phyloP scores from a whole-genome alignment of 2,329 filamentous ascomycete genomes.

The Pseudogymnoascus sp. region DNA sequence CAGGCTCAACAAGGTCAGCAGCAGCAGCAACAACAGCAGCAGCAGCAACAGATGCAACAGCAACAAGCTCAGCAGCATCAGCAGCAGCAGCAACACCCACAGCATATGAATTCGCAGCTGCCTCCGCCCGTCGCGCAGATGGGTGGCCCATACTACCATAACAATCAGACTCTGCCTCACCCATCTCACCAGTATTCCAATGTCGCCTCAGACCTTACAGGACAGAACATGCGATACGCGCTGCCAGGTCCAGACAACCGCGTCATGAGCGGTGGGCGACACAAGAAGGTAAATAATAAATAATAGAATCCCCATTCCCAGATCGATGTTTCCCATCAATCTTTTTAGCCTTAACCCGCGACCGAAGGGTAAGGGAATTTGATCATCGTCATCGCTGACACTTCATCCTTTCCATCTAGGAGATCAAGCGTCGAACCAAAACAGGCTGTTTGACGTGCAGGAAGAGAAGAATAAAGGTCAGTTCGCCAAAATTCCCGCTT shows the following conservation, averaged over 20 bases:
- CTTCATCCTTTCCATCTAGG: conserved; percentile 33
- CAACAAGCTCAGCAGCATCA: not conserved
- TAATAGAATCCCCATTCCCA: conserved; percentile 3
- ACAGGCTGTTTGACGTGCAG: conserved; percentile 62
- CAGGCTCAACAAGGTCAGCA: conserved; percentile 24
- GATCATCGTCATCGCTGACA: conserved; percentile 3
- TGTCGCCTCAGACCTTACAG: conserved; percentile 40
- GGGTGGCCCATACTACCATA: conserved; percentile 40
- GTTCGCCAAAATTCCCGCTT: conserved; percentile 25
- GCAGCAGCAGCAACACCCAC: conserved; percentile 19
- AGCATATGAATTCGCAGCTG: conserved; percentile 44
- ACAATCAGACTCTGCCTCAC: conserved; percentile 32
- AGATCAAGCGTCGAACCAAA: conserved; percentile 70
- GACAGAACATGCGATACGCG: conserved; percentile 45
- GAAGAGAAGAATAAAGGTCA: conserved; percentile 67
- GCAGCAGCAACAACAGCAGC: conserved; percentile 16
- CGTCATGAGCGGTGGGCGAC: conserved; percentile 55
- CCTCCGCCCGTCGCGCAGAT: conserved; percentile 47
- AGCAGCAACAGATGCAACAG: not conserved
- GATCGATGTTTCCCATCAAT: conserved; percentile 5
- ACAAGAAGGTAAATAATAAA: conserved; percentile 40
- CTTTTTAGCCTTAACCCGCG: not conserved
- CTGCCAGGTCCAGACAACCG: conserved; percentile 44
- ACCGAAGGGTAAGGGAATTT: not conserved
- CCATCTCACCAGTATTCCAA: conserved; percentile 40